Conservation (phyloP, 1,284 basidiomycete genomes). For the Vanrija sp. region DNA sequence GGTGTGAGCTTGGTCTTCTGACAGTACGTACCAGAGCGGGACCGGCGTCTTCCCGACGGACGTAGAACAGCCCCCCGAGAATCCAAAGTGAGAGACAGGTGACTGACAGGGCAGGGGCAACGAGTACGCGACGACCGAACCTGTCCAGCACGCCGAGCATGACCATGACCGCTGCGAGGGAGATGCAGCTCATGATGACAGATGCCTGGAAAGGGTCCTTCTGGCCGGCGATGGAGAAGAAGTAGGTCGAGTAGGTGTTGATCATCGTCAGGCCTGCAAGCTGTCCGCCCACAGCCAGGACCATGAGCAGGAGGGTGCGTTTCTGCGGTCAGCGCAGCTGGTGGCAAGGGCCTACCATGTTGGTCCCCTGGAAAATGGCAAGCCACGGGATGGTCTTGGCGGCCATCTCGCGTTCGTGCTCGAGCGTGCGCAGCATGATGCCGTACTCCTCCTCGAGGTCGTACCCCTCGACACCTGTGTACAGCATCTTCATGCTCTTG, state of each 20-base stretch:
- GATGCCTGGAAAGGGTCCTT: slow-evolving; percentile 23
- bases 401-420: slow-evolving; percentile 15
- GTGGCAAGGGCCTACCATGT: slow-evolving; percentile 7
- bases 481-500: slow-evolving; percentile 18
- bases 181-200: slow-evolving; percentile 12
- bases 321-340: background rate
- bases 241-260: slow-evolving; percentile 16
- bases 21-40: too few relatives aligned
- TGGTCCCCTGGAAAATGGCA: slow-evolving; percentile 16
- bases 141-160: slow-evolving; percentile 13
- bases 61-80: slow-evolving; percentile 4
- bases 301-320: slow-evolving; percentile 16
- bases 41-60: too few relatives aligned
- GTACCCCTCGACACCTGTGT: slow-evolving; percentile 27
- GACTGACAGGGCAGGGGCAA: background rate
- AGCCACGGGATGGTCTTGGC: background rate
- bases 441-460: slow-evolving; percentile 30
- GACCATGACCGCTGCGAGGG: slow-evolving; percentile 8
- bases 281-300: slow-evolving; percentile 8
- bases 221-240: slow-evolving; percentile 23
- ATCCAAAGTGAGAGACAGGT: slow-evolving; percentile 4
- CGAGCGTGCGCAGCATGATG: slow-evolving; percentile 22
- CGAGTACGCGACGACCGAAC: slow-evolving; percentile 16
- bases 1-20: too few relatives aligned
- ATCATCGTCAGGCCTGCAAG: slow-evolving; percentile 16